These are phyloP conservation scores for Cordyceps cateniannulata DNA, from an alignment of 2,329 filamentous ascomycete genomes.

Conservation along the genomic window DNA sequence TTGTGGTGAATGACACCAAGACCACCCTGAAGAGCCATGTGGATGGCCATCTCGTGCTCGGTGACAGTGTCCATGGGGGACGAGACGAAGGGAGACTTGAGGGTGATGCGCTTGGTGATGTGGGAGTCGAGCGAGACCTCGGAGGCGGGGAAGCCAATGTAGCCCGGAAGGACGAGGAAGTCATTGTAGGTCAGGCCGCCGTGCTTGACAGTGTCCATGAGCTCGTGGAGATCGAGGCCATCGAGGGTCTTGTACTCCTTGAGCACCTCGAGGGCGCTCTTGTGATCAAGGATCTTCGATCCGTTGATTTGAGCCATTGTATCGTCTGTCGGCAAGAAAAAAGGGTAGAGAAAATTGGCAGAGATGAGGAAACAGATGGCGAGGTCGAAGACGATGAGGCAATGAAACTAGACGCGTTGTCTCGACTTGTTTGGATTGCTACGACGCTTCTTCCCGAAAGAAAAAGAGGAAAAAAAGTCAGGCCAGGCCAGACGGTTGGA, in stretches of 20 bases:
- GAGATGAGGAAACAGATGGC: constrained; percentile 18
- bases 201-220: constrained; percentile 86
- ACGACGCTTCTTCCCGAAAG: constrained; percentile 47
- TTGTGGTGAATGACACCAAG: constrained; percentile 98
- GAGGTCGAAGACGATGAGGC: constrained; percentile 37
- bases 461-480: constrained; percentile 39
- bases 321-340: constrained; percentile 19
- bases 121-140: constrained; percentile 84
- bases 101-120: constrained; percentile 87
- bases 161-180: constrained; percentile 92
- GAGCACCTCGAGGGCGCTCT: constrained; percentile 72
- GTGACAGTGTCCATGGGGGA: constrained; percentile 99
- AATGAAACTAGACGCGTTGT: constrained; percentile 25
- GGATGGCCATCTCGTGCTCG: constrained; percentile 98
- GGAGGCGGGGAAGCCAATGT: constrained; percentile 94
- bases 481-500: constrained; percentile 29
- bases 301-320: constrained; percentile 60
- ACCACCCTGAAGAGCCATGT: constrained; percentile 85
- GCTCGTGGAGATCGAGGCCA: constrained; percentile 78
- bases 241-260: constrained; percentile 74
- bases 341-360: constrained; percentile 18
- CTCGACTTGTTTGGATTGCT: constrained; percentile 32
- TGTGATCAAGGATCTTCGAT: constrained; percentile 62
- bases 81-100: constrained; percentile 95
- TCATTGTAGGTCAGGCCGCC: constrained; percentile 98